phyloP scores from a whole-genome alignment of 495 filamentous ascomycete genomes.

The Penicillium waksmanii region DNA sequence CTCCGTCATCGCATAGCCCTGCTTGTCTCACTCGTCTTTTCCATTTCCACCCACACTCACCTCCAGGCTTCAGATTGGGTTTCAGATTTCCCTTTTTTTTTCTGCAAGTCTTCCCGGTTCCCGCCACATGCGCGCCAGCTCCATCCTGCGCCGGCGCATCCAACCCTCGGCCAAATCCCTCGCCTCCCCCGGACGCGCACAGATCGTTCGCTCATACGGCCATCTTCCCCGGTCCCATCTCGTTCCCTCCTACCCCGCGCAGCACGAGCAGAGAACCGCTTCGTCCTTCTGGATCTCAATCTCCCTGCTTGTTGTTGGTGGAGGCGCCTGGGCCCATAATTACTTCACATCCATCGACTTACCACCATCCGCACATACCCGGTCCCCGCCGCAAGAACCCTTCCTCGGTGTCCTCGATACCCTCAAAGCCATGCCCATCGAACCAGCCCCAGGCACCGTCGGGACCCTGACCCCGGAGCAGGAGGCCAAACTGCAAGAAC shows the following conservation, averaged over 20 bases:
- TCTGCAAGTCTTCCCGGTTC: constrained; percentile 1
- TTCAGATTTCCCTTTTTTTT: neutral
- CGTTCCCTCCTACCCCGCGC: constrained; percentile 33
- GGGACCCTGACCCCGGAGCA: constrained; percentile 88
- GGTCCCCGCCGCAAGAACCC: constrained; percentile 25
- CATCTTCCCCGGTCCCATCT: constrained; percentile 27
- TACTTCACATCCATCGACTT: constrained; percentile 26
- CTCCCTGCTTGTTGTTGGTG: constrained; percentile 36
- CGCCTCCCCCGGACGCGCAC: constrained; percentile 29
- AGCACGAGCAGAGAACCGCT: constrained; percentile 39
- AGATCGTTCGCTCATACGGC: constrained; percentile 24
- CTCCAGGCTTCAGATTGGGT: neutral
- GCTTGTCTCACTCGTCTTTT: constrained; percentile 7
- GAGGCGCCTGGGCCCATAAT: constrained; percentile 44
- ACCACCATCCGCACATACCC: constrained; percentile 8
- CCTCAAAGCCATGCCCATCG: constrained; percentile 42
- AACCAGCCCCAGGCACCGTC: constrained; percentile 71
- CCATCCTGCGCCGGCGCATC: constrained; percentile 36
- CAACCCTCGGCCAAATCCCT: constrained; percentile 38
- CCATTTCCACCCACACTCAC: neutral
- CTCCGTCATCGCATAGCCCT: constrained; percentile 10
- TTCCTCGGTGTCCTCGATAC: constrained; percentile 49
- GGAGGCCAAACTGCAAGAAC: constrained; percentile 82
- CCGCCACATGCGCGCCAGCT: constrained; percentile 45
- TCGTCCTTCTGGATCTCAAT: constrained; percentile 48